Evolutionary conservation across 345 rosid genomes (phyloP), one percentile per base, ranked within the genome.

Genomic region (Fremontodendron californicum): DNA sequence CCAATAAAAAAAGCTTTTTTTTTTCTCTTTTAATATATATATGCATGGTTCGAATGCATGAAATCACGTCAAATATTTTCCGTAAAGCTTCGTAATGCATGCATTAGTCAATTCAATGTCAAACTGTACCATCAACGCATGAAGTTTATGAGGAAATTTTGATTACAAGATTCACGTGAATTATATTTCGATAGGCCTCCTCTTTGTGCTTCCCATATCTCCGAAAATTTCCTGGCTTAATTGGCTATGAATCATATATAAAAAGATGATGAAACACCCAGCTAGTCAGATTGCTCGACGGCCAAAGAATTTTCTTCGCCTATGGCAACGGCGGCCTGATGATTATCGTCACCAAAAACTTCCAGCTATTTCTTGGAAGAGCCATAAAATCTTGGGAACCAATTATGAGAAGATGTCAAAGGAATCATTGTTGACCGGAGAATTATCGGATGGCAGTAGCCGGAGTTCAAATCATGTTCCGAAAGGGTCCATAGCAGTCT

Each of bases 401-500:
- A 40, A 72, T 11, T 54, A 35, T 7, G 63, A 62, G 27, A 77
- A 60, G 25, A 82, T 42, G 45, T 37, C 62, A 6, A 82, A 18
- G 68, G 77, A 81, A 27, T 75, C 82, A 13, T 75, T 88, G 62
- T n/a, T 88, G 39, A 43, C 71, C 1, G 85, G 82, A 55, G 81
- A 84, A 2, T 67, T 74, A 39, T 85, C 89, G 0, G 87, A 87
- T 5, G 81, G 86, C 29, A 52, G 71, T 16, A 70, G 35, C 31
- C 27, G 19, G 6, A 55, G 55, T 7, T 69, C 55, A 2, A n/a
- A 2, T 2, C 27, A n/a, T 5, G 58, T 75, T 5, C 70, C 93
- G 0, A 86, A 83, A 84, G 94, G 97, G 10, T 87, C 31, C 81
- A 67, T 90, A 66, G 94, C 90, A 3, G 94, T 90, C 33, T 87